Evolutionary conservation across 2,329 filamentous ascomycete genomes (phyloP).

Genomic region (Chalaropsis ovoidea): DNA sequence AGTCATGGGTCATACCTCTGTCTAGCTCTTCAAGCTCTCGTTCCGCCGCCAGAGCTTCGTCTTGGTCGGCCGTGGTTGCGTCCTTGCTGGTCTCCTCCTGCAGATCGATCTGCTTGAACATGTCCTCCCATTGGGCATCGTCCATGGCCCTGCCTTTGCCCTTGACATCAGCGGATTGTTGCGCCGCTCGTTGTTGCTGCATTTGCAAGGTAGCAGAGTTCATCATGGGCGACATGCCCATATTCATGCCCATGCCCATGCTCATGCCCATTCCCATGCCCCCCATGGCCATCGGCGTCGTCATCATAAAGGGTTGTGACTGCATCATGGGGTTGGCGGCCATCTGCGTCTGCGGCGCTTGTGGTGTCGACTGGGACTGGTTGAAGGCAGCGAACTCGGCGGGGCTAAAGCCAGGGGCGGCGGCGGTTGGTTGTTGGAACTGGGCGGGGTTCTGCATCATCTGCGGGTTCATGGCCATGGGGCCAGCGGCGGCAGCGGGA

Average conservation of each 20-base stretch:
- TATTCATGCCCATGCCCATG: slow-evolving; percentile 38
- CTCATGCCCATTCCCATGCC: slow-evolving; percentile 39
- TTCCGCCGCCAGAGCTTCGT: slow-evolving; percentile 38
- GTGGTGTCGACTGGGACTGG: slow-evolving; percentile 48
- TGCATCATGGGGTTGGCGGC: slow-evolving; percentile 26
- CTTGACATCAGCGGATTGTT: slow-evolving; percentile 46
- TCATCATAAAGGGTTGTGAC: slow-evolving; percentile 32
- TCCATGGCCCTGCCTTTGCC: slow-evolving; percentile 91
- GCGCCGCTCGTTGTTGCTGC: slow-evolving; percentile 35
- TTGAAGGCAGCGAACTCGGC: slow-evolving; percentile 85
- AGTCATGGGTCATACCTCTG: slow-evolving; percentile 40
- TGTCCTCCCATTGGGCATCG: slow-evolving; percentile 89
- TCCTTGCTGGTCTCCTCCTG: slow-evolving; percentile 45
- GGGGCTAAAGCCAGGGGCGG: slow-evolving; percentile 56
- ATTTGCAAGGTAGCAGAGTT: slow-evolving; percentile 29
- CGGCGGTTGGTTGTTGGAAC: slow-evolving; percentile 32
- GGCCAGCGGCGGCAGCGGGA: slow-evolving; percentile 34
- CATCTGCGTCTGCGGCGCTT: slow-evolving; percentile 50
- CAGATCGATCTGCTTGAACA: slow-evolving; percentile 75
- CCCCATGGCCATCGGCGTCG: slow-evolving; percentile 50
- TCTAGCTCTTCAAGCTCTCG: slow-evolving; percentile 83
- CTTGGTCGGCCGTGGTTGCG: slow-evolving; percentile 32
- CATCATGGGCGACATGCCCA: slow-evolving; percentile 45
- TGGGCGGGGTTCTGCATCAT: slow-evolving; percentile 34
- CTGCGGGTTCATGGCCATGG: slow-evolving; percentile 41